Evolutionary conservation across 352 stramenopile genomes (phyloP), one percentile per base, ranked within the genome.

Genomic region (Albugo laibachii): DNA sequence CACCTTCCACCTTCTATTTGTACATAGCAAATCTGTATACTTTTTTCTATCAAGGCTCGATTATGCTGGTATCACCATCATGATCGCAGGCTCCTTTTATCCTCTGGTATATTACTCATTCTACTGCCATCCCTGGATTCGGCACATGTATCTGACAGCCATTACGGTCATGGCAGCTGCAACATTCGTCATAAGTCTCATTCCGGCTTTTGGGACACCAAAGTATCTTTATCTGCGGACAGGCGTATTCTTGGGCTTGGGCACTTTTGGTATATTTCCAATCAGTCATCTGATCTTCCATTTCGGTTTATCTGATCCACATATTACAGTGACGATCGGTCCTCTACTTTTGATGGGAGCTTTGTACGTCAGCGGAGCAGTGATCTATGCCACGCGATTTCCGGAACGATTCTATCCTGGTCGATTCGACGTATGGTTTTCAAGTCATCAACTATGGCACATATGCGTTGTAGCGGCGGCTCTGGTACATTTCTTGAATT

Each of bases 71-170:
- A 92, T 92, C 62, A 83, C 77, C 48, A 75, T 87, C 57, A 67
- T 92, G 46, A 87, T 92, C 44, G 75, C 73, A 13, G 79, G 75
- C 15, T 86, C 75, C 11, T 89, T 85, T 62, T 85, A 85, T 50
- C 79, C 79, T 11, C 63, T 87, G 52, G 82, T 89, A 54, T 92
- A 87, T 70, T 88, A 89, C 65, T 81, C 73, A 59, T 89, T 92
- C 57, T 88, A 88, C 63, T 92, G 79, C 61, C 59, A 82, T 45
- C 69, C 68, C 54, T 74, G 61, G 57, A 49, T 77, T 20, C 61
- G 66, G 18, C 71, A 54, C n/a, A 48, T 66, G 15, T 88, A 87
- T 49, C 61, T 88, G 24, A 63, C 59, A 45, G 62, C 65, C 34
- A 82, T 86, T 52, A 77, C 69, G 24, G 58, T 62, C 19, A 66